Evolutionary conservation across 2,329 filamentous ascomycete genomes (phyloP), one percentile per base, ranked within the genome.

Genomic region (Penicillium italicum): DNA sequence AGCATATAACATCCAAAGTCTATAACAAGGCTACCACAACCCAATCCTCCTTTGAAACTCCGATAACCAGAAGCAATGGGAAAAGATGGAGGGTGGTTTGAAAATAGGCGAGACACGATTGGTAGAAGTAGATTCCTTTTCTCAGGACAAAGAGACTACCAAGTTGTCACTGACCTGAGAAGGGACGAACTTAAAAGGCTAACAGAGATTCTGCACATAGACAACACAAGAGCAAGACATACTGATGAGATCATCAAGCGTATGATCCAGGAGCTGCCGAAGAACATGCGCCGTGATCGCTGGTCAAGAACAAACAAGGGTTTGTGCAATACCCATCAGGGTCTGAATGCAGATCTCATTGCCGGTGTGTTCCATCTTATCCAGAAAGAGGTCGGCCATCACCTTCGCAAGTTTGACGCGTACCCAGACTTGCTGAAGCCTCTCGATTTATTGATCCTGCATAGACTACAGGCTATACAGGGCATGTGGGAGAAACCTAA

Each of bases 401-500:
- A 66, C 9, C 53, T 72, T 26, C 58, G 50, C 5, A 50, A 56
- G 16, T 56, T 70, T 9, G 53, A 65, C 4, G 34, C 50, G 37
- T 64, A 65, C 43, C 59, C 60, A 5, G 49, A 62, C 1, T 36
- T 56, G 6, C 48, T 67, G 16, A 31, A 38, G 2, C 18, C 55
- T 0, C 33, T 59, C 1, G 56, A 68, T 18, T 40, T 50, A 5
- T 41, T 57, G 1, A 53, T 69, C 16, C 10, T 69, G 5, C 30
- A 43, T 5, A 52, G 53, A 8, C 57, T 76, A 12, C 60, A 64
- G 20, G 62, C 61, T 0, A 53, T 76, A 11, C 61, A 66, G 18
- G 69, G 65, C 0, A 65, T 75, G 58, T 76, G 73, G 74, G 61
- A 66, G 33, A 48, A 53, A 9, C 58, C 57, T 8, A 12, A 48